Evolutionary conservation across 306 rosid genomes (phyloP).

Genomic region (Vachellia collinsii): DNA sequence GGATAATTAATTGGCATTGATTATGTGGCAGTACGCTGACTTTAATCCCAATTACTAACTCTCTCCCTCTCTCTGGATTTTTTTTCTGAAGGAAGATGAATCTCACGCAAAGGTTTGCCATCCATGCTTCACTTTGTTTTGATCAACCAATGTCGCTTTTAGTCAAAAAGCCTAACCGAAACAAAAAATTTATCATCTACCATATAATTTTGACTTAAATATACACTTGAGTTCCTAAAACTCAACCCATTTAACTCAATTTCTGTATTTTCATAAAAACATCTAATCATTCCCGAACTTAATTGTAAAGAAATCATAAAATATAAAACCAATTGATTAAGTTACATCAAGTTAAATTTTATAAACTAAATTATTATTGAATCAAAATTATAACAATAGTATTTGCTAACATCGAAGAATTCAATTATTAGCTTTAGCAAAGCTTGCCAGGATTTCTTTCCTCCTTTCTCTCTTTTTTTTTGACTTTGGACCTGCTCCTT

Average conservation of each 20-base stretch:
- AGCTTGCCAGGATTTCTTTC: slow-evolving; percentile 2
- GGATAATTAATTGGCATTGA: slow-evolving; percentile 1
- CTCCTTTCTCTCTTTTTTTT: not conserved
- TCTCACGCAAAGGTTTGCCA: not conserved
- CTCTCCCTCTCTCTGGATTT: not conserved
- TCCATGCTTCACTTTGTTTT: not conserved
- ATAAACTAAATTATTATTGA: no score
- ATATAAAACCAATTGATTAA: no score
- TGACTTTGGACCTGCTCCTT: slow-evolving; percentile 36
- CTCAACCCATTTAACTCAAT: no score
- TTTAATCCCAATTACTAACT: not conserved
- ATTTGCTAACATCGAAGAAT: not conserved
- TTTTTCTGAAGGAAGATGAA: not conserved
- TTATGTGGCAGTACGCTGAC: not conserved
- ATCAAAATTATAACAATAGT: not conserved
- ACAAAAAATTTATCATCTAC: no score
- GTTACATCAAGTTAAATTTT: no score
- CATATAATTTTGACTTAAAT: no score
- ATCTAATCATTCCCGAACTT: no score
- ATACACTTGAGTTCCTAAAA: no score
- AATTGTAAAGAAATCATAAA: no score
- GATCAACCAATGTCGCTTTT: not conserved
- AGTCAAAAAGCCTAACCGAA: not conserved
- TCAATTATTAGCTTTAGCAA: not conserved
- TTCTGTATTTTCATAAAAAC: no score